phyloP scores from a whole-genome alignment of 2,329 filamentous ascomycete genomes.

The Parascedosporium putredinis region DNA sequence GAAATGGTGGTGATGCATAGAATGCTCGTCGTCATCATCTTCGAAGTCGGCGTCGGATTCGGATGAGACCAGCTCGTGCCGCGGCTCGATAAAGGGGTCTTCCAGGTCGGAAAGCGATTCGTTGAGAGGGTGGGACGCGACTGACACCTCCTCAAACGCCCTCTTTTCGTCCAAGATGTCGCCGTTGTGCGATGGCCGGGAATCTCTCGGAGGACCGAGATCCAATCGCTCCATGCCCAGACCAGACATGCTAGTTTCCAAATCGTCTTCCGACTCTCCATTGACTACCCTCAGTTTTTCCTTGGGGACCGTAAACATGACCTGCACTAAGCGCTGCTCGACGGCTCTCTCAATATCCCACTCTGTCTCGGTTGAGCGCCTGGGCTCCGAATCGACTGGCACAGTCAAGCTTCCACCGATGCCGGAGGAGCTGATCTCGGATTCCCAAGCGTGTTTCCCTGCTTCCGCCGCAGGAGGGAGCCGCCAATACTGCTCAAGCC shows the following conservation, averaged over 20 bases:
- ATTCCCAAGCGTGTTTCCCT: constrained; percentile 46
- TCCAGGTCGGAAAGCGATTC: background rate
- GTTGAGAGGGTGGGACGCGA: background rate
- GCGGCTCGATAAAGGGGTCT: constrained; percentile 2
- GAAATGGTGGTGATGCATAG: background rate
- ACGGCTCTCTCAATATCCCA: constrained; percentile 70
- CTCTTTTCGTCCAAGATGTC: background rate
- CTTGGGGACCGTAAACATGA: constrained; percentile 90
- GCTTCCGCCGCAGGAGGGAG: constrained; percentile 40
- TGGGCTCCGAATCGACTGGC: constrained; percentile 15
- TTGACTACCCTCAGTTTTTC: constrained; percentile 86
- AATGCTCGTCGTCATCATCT: background rate
- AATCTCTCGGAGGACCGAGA: background rate
- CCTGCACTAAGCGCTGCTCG: constrained; percentile 61
- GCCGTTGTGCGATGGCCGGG: no score
- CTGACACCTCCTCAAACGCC: background rate
- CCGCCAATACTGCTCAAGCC: constrained; percentile 32
- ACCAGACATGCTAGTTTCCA: background rate
- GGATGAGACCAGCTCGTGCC: background rate
- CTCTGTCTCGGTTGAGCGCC: constrained; percentile 41
- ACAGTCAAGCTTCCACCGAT: background rate
- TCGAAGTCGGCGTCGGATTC: background rate
- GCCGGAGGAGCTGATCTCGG: constrained; percentile 18
- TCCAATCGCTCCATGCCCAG: background rate
- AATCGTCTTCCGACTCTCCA: constrained; percentile 42